phyloP scores from a whole-genome alignment of 163 green algal species.

The Scenedesmus sp. region DNA sequence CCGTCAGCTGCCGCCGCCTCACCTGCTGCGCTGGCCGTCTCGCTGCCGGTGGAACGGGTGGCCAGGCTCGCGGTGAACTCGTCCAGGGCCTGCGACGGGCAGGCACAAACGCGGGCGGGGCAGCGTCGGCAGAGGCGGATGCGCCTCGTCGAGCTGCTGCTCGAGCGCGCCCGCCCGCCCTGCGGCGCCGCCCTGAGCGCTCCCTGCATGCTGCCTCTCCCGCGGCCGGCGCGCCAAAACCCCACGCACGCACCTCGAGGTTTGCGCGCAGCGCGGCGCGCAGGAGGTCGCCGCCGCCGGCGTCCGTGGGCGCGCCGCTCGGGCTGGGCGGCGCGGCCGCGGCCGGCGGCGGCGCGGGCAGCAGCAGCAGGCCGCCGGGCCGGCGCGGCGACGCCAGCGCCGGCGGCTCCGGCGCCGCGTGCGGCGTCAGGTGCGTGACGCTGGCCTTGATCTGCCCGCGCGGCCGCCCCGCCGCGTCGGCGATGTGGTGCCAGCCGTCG shows the following conservation, averaged over 20 bases:
- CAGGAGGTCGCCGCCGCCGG: constrained; percentile 8
- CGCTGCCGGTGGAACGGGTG: neutral
- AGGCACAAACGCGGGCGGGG: no score
- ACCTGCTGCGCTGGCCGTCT: no score
- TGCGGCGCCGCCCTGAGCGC: no score
- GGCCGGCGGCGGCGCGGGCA: no score
- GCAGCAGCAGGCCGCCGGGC: no score
- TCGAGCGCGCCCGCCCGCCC: no score
- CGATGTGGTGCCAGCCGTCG: constrained; percentile 43
- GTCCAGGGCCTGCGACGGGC: no score
- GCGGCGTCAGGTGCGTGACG: constrained; percentile 9
- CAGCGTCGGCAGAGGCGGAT: neutral
- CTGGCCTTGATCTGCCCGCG: constrained; percentile 40
- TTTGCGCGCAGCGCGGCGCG: constrained; percentile 18
- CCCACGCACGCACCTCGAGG: neutral
- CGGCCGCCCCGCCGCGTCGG: neutral
- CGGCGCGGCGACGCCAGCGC: no score
- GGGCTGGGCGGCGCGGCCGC: no score
- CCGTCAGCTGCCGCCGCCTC: neutral
- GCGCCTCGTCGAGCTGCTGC: neutral
- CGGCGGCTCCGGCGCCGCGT: no score
- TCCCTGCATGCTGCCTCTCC: neutral
- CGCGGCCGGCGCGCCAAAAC: neutral
- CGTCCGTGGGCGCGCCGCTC: no score
- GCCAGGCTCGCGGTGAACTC: no score